Evolutionary conservation across 306 rosid genomes (phyloP).

Genomic region (Begonia loranthoides): DNA sequence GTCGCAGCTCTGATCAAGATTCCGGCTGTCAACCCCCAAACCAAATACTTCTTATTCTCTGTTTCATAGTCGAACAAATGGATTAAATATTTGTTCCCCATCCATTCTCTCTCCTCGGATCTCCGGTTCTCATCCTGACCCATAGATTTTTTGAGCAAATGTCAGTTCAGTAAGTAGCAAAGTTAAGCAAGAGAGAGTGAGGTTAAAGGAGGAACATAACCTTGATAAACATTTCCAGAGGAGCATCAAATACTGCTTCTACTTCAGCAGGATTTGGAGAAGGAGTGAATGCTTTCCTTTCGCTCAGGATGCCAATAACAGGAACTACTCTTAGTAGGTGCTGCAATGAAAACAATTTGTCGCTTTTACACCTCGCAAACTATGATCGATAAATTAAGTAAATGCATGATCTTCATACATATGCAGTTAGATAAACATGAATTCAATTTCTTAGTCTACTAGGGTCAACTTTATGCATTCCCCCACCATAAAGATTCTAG

Average conservation of each 20-base stretch:
- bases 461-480: too few relatives aligned
- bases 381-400: too few relatives aligned
- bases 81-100: slow-evolving; percentile 68
- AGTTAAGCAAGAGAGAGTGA: background rate
- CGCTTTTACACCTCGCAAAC: too few relatives aligned
- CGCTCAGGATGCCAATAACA: slow-evolving; percentile 67
- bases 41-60: slow-evolving; percentile 38
- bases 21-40: slow-evolving; percentile 97
- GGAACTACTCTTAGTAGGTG: slow-evolving; percentile 86
- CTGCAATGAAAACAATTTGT: slow-evolving; percentile 21
- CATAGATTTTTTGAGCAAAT: slow-evolving; percentile 7
- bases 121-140: slow-evolving; percentile 76
- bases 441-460: too few relatives aligned
- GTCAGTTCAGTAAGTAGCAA: background rate
- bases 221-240: slow-evolving; percentile 93
- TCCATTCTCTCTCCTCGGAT: slow-evolving; percentile 78
- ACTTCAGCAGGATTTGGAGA: slow-evolving; percentile 71
- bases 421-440: too few relatives aligned
- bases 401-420: too few relatives aligned
- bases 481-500: too few relatives aligned
- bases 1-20: slow-evolving; percentile 90
- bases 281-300: slow-evolving; percentile 63
- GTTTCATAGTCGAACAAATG: slow-evolving; percentile 67
- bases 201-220: slow-evolving; percentile 16
- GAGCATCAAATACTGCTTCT: slow-evolving; percentile 80